Evolutionary conservation across 2,329 filamentous ascomycete genomes (phyloP).

Genomic region (Blastomyces emzantsi): DNA sequence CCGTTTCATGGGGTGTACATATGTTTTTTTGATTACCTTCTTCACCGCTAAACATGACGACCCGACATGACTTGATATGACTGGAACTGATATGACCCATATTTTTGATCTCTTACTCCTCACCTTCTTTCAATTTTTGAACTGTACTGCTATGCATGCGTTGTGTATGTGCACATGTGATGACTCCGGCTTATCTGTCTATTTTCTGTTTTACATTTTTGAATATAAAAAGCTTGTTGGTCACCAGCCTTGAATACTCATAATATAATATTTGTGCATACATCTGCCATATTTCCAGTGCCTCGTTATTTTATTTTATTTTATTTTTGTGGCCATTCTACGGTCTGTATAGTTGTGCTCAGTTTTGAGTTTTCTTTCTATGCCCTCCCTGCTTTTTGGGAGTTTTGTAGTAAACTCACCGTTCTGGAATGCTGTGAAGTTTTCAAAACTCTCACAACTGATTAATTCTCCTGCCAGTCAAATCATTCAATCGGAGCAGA

Average conservation of each 20-base stretch:
- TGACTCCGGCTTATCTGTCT: slow-evolving; percentile 5
- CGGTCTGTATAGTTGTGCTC: slow-evolving; percentile 11
- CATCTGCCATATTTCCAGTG: not conserved
- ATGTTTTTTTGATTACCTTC: not conserved
- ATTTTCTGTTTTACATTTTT: not conserved
- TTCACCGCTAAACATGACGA: not conserved
- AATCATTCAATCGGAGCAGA: not conserved
- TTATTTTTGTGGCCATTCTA: not conserved
- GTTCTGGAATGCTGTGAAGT: not conserved
- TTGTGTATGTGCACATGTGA: slow-evolving; percentile 1
- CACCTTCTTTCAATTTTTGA: not conserved
- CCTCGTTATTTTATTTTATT: not conserved
- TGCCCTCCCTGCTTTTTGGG: not conserved
- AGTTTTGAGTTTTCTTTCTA: not conserved
- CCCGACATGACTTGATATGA: slow-evolving; percentile 2
- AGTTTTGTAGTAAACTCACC: too few relatives aligned
- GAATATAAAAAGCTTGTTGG: too few relatives aligned
- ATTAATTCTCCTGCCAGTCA: not conserved
- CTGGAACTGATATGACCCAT: slow-evolving; percentile 3
- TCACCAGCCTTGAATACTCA: not conserved
- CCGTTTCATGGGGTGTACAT: not conserved
- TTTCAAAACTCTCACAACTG: not conserved
- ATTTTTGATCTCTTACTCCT: not conserved
- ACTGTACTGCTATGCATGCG: not conserved
- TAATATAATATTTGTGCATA: not conserved